Percentiles rank a stretch among this genome's conserved stretches.
phyloP scores from a whole-genome alignment of 352 stramenopile genomes.

The Discostella stelligera region DNA sequence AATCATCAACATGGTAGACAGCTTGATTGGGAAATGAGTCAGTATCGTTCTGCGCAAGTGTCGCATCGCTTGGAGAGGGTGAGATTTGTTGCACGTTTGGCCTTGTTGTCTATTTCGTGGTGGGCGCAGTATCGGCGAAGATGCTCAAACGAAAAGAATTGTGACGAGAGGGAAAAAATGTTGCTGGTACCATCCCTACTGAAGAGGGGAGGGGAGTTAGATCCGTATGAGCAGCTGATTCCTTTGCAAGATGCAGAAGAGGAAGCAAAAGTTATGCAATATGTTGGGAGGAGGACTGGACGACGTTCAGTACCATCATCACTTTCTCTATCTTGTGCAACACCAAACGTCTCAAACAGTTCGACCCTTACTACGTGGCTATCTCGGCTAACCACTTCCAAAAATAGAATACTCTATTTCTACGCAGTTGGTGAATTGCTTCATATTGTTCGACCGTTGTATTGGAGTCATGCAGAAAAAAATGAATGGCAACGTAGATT shows the following conservation, averaged over 20 bases:
- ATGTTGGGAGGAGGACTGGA: constrained; percentile 48
- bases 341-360: neutral
- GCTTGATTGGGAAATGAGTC: constrained; percentile 10
- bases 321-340: neutral
- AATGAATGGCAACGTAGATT: constrained; percentile 24
- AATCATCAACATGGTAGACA: constrained; percentile 5
- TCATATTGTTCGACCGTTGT: constrained; percentile 50
- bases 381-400: neutral
- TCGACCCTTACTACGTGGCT: constrained; percentile 18
- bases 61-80: constrained; percentile 37
- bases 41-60: constrained; percentile 12
- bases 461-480: constrained; percentile 48
- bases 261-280: constrained; percentile 29
- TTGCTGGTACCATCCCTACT: constrained; percentile 20
- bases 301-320: constrained; percentile 34
- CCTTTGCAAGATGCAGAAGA: constrained; percentile 29
- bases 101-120: constrained; percentile 41
- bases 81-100: constrained; percentile 38
- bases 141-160: neutral
- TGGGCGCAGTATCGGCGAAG: constrained; percentile 26
- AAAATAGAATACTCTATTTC: constrained; percentile 29
- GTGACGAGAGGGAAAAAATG: neutral
- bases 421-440: constrained; percentile 47
- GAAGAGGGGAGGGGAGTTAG: constrained; percentile 41
- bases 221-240: constrained; percentile 36